Evolutionary conservation across 169 alveolate genomes (phyloP).

Genomic region (Babesia sp.): DNA sequence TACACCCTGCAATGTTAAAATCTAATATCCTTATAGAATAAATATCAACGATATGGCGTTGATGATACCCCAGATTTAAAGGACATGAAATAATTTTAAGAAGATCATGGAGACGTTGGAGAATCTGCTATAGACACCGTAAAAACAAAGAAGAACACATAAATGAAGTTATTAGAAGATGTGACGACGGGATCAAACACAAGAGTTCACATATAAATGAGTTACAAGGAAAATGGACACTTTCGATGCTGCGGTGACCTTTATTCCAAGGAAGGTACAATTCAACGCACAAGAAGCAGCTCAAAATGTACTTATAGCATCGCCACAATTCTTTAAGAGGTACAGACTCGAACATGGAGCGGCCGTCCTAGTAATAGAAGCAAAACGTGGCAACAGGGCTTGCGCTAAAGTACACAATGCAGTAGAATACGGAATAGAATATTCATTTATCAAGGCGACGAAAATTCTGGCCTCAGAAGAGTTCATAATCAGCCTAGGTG

Average conservation of each 20-base stretch:
- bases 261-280: constrained; percentile 30
- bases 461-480: constrained; percentile 62
- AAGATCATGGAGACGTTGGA: too few species aligned
- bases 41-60: too few species aligned
- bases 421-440: constrained; percentile 51
- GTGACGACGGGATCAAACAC: too few species aligned
- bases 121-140: too few species aligned
- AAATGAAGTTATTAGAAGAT: too few species aligned
- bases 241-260: constrained; percentile 6
- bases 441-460: constrained; percentile 36
- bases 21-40: too few species aligned
- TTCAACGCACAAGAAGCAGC: constrained; percentile 20
- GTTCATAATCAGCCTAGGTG: constrained; percentile 25
- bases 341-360: constrained; percentile 38
- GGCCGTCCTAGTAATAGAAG: not conserved
- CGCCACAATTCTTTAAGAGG: constrained; percentile 45
- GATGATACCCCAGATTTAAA: too few species aligned
- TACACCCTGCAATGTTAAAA: too few species aligned
- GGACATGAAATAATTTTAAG: too few species aligned
- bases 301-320: constrained; percentile 18
- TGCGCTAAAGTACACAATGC: constrained; percentile 46
- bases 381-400: not conserved
- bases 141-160: too few species aligned
- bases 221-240: constrained; percentile 20
- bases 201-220: too few species aligned